Conservation (phyloP, 1,284 basidiomycete species). For the Peniophora sp. region DNA sequence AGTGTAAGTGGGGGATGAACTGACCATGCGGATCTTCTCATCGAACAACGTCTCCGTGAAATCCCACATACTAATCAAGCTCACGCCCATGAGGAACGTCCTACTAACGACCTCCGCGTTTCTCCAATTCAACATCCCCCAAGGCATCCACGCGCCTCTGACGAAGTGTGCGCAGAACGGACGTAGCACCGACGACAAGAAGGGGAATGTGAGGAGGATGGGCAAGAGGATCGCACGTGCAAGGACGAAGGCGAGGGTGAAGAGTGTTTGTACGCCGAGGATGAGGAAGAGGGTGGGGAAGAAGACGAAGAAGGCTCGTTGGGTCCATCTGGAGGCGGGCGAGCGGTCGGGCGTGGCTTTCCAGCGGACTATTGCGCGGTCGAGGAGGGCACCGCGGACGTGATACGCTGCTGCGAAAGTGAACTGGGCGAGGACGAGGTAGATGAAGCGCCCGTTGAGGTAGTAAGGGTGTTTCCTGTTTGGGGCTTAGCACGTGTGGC, state of each 20-base stretch:
- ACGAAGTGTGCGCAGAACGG: conserved; percentile 60
- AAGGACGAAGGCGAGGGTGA: conserved; percentile 35
- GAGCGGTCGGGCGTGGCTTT: conserved; percentile 1
- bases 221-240: conserved; percentile 38
- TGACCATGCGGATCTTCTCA: conserved; percentile 37
- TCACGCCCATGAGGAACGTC: conserved; percentile 40
- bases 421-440: conserved; percentile 46
- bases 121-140: conserved; percentile 30
- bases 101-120: conserved; percentile 37
- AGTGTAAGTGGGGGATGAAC: conserved; percentile 5
- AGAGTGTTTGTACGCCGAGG: conserved; percentile 30
- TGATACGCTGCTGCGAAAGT: conserved; percentile 36
- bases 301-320: conserved; percentile 8
- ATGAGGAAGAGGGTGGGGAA: conserved; percentile 29
- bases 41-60: conserved; percentile 53
- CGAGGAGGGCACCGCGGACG: conserved; percentile 47
- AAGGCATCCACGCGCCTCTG: conserved; percentile 44
- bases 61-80: conserved; percentile 53
- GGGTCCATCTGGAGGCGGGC: background rate
- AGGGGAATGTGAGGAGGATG: conserved; percentile 42
- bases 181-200: conserved; percentile 38
- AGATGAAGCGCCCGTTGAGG: conserved; percentile 57
- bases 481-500: background rate
- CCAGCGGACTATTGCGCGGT: conserved; percentile 51
- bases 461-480: conserved; percentile 62